phyloP scores from a whole-genome alignment of 176 grass and related monocot genomes.

The Thalia dealbata region DNA sequence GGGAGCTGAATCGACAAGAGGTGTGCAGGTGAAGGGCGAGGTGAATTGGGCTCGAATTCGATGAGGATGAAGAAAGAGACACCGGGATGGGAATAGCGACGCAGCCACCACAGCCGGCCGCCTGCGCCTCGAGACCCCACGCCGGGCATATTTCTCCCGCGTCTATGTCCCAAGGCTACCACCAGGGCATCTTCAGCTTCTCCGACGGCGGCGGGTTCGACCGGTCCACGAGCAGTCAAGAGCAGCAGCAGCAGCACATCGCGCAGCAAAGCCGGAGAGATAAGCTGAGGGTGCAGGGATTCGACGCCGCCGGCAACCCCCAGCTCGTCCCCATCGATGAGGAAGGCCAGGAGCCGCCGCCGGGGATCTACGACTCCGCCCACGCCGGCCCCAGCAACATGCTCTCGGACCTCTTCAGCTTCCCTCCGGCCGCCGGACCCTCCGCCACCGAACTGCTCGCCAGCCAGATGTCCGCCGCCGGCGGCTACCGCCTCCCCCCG shows the following conservation, averaged over 20 bases:
- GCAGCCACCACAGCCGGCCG: constrained; percentile 24
- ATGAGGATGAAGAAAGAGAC: constrained; percentile 21
- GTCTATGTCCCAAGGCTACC: constrained; percentile 97
- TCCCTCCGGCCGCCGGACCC: constrained; percentile 27
- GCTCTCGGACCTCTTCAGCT: constrained; percentile 98
- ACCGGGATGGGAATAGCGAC: constrained; percentile 77
- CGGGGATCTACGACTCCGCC: constrained; percentile 46
- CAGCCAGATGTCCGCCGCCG: constrained; percentile 56
- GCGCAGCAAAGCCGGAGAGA: constrained; percentile 89
- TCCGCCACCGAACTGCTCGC: constrained; percentile 75
- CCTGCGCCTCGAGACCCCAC: not conserved
- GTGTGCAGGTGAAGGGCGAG: not conserved
- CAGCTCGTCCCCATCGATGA: constrained; percentile 46
- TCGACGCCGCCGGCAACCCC: constrained; percentile 41
- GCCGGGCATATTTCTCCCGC: not conserved
- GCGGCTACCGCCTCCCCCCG: constrained; percentile 41
- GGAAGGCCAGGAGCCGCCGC: not conserved
- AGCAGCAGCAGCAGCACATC: constrained; percentile 48
- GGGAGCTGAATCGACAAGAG: too few species aligned
- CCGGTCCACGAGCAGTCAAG: constrained; percentile 28
- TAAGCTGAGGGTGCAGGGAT: constrained; percentile 75
- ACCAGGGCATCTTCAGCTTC: constrained; percentile 53
- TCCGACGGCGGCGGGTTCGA: constrained; percentile 23
- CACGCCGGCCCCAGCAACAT: constrained; percentile 50
- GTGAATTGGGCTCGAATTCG: not conserved